A percentile compares a stretch with the other conserved stretches of the same genome.
Conservation (phyloP, 352 stramenopile genomes). For the Pythium rishiriense region DNA sequence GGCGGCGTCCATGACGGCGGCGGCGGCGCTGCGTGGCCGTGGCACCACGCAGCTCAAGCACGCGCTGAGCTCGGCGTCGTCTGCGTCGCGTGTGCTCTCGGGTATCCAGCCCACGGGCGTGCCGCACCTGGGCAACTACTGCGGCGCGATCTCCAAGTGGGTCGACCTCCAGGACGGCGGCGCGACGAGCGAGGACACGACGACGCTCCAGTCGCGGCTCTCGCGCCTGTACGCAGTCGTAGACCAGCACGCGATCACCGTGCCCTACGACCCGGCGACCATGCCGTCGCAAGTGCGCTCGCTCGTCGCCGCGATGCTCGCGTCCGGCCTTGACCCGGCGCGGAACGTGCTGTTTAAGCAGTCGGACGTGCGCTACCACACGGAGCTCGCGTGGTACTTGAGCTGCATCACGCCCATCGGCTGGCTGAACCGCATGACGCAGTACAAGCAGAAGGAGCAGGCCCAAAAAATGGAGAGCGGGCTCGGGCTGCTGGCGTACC, state of each 20-base stretch:
- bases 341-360: constrained; percentile 81
- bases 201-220: constrained; percentile 18
- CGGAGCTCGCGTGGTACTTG: constrained; percentile 97
- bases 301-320: constrained; percentile 94
- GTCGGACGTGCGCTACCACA: constrained; percentile 83
- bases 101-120: constrained; percentile 98
- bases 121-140: constrained; percentile 99
- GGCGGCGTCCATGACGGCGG: constrained; percentile 12
- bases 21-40: constrained; percentile 11
- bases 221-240: constrained; percentile 86
- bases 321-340: constrained; percentile 86
- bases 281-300: constrained; percentile 90
- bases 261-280: constrained; percentile 91
- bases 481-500: constrained; percentile 97
- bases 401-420: constrained; percentile 97
- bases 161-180: constrained; percentile 90
- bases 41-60: constrained; percentile 17
- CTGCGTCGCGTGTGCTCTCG: constrained; percentile 85
- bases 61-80: constrained; percentile 2
- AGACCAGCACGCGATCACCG: constrained; percentile 98
- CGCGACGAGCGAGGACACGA: constrained; percentile 14
- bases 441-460: constrained; percentile 99
- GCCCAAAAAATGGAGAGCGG: constrained; percentile 72
- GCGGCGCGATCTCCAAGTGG: constrained; percentile 98
- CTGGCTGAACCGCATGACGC: constrained; percentile 99